Evolutionary conservation across 2,329 filamentous ascomycete species (phyloP), one percentile per base, ranked within the genome.

Genomic region (Sclerotinia sclerotiorum): DNA sequence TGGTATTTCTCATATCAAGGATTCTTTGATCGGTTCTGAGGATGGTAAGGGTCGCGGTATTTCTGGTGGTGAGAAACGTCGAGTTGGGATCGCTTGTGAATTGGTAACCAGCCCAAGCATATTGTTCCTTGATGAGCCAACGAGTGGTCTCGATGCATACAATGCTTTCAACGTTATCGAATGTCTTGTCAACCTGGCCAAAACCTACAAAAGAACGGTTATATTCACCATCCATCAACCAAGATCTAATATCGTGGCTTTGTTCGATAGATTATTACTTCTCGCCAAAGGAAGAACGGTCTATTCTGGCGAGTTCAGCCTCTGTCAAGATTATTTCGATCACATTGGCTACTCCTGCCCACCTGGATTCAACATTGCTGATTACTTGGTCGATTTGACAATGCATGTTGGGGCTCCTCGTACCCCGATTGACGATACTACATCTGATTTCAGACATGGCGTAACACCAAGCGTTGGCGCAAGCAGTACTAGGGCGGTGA

Each of bases 171-270:
- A 99, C 72, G 95, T 99, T 51, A 88, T 99, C 35, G 95, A 99
- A 78, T 98, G 94, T 75, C 85, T 99, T 13, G 94, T 98, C 51
- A 97, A 91, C 1, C 82, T 99, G 56, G 95, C 96, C 64, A 97
- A 97, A 82, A 95, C 89, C 54, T 99, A 98, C 82, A 96, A 97
- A 81, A 87, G 96, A 70, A 99, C 96, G 0, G 93, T 99, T 67
- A 91, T 99, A 71, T 97, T 99, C 81, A 99, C 95, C 19, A 99
- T 99, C 72, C 95, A 99, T 79, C 95, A 99, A 76, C 95, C 95
- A 49, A 88, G 96, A 73, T 99, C 95, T 15, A 99, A 99, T 79
- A 99, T 99, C 76, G 95, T 98, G 29, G 95, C 95, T 13, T 85
- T 99, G 3, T 99, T 99, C 77, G 95, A 99, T 78, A 89, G 94